phyloP scores from a whole-genome alignment of 2,329 filamentous ascomycete genomes.

The Raffaelea ambrosiae region DNA sequence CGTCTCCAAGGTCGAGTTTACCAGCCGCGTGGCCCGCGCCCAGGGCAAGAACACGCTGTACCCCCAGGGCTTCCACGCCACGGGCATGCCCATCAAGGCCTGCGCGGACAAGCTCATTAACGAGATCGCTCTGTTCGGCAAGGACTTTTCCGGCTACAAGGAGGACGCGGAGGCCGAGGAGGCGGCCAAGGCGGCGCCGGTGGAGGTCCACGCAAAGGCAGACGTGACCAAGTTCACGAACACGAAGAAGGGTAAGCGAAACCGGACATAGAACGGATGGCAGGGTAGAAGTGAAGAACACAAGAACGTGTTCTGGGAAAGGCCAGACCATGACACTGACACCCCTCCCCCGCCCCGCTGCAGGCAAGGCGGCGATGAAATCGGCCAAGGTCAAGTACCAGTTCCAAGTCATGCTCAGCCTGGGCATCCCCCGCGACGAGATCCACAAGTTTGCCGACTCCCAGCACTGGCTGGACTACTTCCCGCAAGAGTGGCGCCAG shows the following conservation, averaged over 20 bases:
- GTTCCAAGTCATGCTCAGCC: conserved; percentile 66
- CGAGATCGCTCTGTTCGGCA: conserved; percentile 82
- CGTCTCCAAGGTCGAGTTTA: conserved; percentile 87
- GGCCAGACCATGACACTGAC: conserved; percentile 45
- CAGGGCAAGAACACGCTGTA: conserved; percentile 81
- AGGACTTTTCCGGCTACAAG: conserved; percentile 63
- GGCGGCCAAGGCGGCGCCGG: conserved; percentile 63
- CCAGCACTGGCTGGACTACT: conserved; percentile 78
- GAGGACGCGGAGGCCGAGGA: conserved; percentile 48
- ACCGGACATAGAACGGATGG: neutral
- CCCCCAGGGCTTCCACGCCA: conserved; percentile 91
- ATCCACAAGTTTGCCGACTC: conserved; percentile 85
- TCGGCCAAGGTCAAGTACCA: conserved; percentile 92
- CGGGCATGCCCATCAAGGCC: conserved; percentile 96
- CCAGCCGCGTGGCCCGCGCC: conserved; percentile 79
- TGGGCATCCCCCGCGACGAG: conserved; percentile 79
- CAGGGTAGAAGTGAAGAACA: neutral
- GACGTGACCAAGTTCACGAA: conserved; percentile 83
- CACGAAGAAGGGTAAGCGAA: neutral
- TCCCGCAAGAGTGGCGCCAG: conserved; percentile 55
- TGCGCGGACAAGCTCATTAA: conserved; percentile 90
- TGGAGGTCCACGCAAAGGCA: conserved; percentile 46
- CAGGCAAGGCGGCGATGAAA: conserved; percentile 83
- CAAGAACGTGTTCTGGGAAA: neutral
- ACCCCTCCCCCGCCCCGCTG: too few species aligned